Percentiles rank a stretch among this genome's conserved stretches.
Evolutionary conservation across 176 grass and related monocot genomes (phyloP).

Genomic region (Rhipidocladum racemiflorum): DNA sequence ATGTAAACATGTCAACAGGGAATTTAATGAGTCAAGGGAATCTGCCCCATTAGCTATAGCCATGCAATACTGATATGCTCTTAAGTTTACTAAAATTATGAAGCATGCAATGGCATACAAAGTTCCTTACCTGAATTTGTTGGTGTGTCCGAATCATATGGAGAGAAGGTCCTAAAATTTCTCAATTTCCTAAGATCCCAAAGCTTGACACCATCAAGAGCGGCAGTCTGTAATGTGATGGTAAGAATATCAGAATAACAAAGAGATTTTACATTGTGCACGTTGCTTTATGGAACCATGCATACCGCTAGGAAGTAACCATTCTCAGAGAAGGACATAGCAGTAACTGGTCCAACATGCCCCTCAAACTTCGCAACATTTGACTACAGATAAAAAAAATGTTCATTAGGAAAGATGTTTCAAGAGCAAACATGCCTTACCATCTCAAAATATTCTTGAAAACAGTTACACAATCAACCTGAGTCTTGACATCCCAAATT

Average conservation of each 20-base stretch:
- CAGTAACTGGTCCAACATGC: slow-evolving; percentile 82
- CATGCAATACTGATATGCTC: not conserved
- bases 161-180: slow-evolving; percentile 95
- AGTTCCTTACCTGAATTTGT: slow-evolving; percentile 79
- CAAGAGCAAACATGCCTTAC: not conserved
- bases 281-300: slow-evolving; percentile 6
- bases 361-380: slow-evolving; percentile 93
- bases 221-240: slow-evolving; percentile 64
- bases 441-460: slow-evolving; percentile 15
- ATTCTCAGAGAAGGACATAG: slow-evolving; percentile 99
- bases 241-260: slow-evolving; percentile 34
- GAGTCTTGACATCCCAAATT: slow-evolving; percentile 99
- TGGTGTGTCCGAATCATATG: slow-evolving; percentile 80
- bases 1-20: not conserved
- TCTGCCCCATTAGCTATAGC: not conserved
- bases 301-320: slow-evolving; percentile 99
- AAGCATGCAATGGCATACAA: not conserved
- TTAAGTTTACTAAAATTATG: not conserved
- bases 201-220: slow-evolving; percentile 95
- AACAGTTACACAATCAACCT: slow-evolving; percentile 44
- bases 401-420: slow-evolving; percentile 37
- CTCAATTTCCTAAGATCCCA: slow-evolving; percentile 99
- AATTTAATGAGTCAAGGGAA: not conserved
- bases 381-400: slow-evolving; percentile 48
- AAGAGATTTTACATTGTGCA: not conserved